These are phyloP conservation scores for Fusarium domesticum DNA, from an alignment of 2,329 filamentous ascomycete species.

Conservation along the genomic window DNA sequence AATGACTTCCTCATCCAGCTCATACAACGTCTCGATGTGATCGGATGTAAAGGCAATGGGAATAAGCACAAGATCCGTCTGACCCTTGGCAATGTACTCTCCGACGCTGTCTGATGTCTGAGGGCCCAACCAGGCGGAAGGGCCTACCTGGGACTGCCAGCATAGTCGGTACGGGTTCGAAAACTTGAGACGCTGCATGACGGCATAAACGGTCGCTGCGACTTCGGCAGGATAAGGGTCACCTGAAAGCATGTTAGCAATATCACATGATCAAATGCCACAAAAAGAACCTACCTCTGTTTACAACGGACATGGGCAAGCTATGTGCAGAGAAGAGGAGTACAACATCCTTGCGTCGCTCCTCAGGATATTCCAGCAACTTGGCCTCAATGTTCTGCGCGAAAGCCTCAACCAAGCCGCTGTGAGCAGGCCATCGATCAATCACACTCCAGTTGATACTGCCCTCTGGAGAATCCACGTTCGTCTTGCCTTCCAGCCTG, in stretches of 20 bases:
- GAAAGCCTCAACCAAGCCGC: constrained; percentile 86
- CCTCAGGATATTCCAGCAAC: constrained; percentile 77
- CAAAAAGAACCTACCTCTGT: constrained; percentile 59
- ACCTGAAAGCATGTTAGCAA: constrained; percentile 48
- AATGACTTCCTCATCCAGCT: constrained; percentile 93
- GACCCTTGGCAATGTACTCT: constrained; percentile 83
- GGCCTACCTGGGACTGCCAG: constrained; percentile 98
- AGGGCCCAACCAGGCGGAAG: constrained; percentile 90
- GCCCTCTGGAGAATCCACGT: constrained; percentile 54
- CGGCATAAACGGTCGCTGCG: constrained; percentile 89
- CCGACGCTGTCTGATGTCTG: constrained; percentile 88
- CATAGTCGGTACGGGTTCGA: constrained; percentile 89
- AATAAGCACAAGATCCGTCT: constrained; percentile 86
- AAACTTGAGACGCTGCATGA: constrained; percentile 88
- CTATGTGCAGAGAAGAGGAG: constrained; percentile 94
- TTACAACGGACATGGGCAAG: constrained; percentile 95
- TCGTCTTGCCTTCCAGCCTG: constrained; percentile 74
- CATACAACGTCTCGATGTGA: constrained; percentile 95
- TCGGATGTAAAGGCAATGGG: constrained; percentile 99
- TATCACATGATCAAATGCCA: not conserved
- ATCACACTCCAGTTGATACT: constrained; percentile 95
- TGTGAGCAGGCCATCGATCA: constrained; percentile 93
- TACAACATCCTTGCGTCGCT: constrained; percentile 75
- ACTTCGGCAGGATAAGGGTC: constrained; percentile 96
- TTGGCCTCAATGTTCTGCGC: constrained; percentile 88